phyloP scores from a whole-genome alignment of 2,329 filamentous ascomycete genomes.

The Clarireedia paspali region DNA sequence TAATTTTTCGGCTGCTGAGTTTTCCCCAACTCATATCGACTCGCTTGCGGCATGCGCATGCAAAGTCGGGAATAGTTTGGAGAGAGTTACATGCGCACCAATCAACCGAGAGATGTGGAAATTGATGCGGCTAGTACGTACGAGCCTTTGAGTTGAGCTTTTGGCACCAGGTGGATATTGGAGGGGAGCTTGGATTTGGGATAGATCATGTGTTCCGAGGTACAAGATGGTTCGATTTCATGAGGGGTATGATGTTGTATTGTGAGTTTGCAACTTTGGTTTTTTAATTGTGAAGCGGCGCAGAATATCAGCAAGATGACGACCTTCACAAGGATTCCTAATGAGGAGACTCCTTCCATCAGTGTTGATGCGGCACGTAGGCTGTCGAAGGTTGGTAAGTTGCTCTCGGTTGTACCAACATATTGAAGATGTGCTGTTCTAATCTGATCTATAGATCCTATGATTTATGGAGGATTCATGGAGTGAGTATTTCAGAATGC shows the following conservation, averaged over 20 bases:
- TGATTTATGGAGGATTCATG: conserved; percentile 78
- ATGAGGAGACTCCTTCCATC: conserved; percentile 55
- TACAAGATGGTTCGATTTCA: conserved; percentile 4
- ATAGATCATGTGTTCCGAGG: neutral
- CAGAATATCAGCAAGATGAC: conserved; percentile 44
- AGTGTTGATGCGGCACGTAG: conserved; percentile 56
- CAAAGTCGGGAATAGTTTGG: neutral
- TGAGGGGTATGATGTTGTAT: neutral
- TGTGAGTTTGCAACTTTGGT: neutral
- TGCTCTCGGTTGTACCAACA: neutral
- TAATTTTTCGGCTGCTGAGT: neutral
- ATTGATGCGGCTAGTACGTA: neutral
- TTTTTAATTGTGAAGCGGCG: neutral
- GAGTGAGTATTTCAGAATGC: conserved; percentile 49
- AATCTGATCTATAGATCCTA: conserved; percentile 43
- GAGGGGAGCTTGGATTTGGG: neutral
- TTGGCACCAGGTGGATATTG: neutral
- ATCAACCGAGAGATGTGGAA: neutral
- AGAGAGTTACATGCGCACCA: conserved; percentile 8
- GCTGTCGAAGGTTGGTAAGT: conserved; percentile 54
- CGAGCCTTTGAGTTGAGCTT: neutral
- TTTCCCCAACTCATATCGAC: conserved; percentile 1
- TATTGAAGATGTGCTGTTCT: conserved; percentile 2
- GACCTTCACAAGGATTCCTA: conserved; percentile 61
- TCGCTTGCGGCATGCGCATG: neutral